phyloP scores from a whole-genome alignment of 768 basidiomycete genomes.

The Termitomyces eurrhizus region DNA sequence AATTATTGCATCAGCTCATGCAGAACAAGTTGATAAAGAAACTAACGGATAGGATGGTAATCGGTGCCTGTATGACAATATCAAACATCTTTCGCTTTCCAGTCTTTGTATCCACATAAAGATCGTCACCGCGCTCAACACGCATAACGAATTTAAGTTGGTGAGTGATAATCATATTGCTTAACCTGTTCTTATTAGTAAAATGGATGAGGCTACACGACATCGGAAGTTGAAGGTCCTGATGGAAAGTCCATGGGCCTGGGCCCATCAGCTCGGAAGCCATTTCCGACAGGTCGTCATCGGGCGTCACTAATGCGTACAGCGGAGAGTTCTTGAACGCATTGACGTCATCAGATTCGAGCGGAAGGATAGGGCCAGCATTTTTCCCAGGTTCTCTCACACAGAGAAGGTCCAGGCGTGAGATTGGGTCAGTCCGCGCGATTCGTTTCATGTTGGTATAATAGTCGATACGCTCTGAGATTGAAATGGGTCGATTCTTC shows the following conservation, averaged over 20 bases:
- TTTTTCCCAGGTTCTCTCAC: conserved; percentile 55
- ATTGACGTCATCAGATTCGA: conserved; percentile 64
- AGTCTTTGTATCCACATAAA: conserved; percentile 52
- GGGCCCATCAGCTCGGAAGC: conserved; percentile 64
- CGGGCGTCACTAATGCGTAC: conserved; percentile 40
- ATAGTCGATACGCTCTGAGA: conserved; percentile 77
- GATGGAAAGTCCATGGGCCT: conserved; percentile 85
- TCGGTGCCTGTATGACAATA: conserved; percentile 80
- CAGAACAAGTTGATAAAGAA: not conserved
- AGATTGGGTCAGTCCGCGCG: conserved; percentile 64
- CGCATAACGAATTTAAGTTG: conserved; percentile 77
- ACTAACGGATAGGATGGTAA: conserved; percentile 84
- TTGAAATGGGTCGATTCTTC: not conserved
- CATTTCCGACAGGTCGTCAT: conserved; percentile 51
- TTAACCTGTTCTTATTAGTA: conserved; percentile 74
- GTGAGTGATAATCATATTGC: conserved; percentile 75
- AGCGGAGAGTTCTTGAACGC: conserved; percentile 68
- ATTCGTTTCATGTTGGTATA: conserved; percentile 64
- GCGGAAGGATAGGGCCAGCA: conserved; percentile 68
- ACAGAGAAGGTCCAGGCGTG: conserved; percentile 56
- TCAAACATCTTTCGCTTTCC: conserved; percentile 83
- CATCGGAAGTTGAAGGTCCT: conserved; percentile 63
- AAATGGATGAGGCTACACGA: conserved; percentile 63
- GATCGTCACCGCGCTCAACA: conserved; percentile 78
- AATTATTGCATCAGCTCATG: not conserved